Conservation (phyloP, 768 basidiomycete species). For the Fistulinella prunicolor region DNA sequence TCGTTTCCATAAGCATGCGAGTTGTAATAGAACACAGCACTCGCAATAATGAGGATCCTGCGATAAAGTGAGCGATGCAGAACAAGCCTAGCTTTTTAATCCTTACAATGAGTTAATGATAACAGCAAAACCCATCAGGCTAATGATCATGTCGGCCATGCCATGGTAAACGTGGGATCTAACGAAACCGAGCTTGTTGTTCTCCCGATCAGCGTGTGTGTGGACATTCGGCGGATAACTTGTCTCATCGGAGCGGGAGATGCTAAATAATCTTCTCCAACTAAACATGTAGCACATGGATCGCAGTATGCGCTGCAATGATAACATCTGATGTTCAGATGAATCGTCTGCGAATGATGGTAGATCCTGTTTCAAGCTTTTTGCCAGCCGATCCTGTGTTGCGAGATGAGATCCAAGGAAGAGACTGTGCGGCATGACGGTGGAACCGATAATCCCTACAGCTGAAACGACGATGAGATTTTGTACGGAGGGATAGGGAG, state of each 20-base stretch:
- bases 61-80: not conserved
- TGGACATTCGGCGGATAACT: conserved; percentile 30
- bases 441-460: conserved; percentile 76
- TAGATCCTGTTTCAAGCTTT: conserved; percentile 20
- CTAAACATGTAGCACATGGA: conserved; percentile 8
- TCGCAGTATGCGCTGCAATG: conserved; percentile 18
- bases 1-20: conserved; percentile 37
- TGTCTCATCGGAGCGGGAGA: conserved; percentile 21
- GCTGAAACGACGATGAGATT: conserved; percentile 36
- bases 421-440: conserved; percentile 92
- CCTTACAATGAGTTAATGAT: conserved; percentile 81
- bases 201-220: conserved; percentile 53
- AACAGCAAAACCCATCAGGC: conserved; percentile 80
- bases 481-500: conserved; percentile 7
- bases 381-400: conserved; percentile 69
- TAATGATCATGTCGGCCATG: conserved; percentile 61
- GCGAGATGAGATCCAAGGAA: conserved; percentile 86
- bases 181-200: conserved; percentile 55
- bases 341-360: conserved; percentile 6
- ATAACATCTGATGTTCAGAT: conserved; percentile 14
- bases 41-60: conserved; percentile 79
- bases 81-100: not conserved
- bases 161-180: conserved; percentile 63
- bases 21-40: conserved; percentile 74
- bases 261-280: conserved; percentile 21